Base-by-base conservation (phyloP, 495 filamentous ascomycete species). In the Beverwykella pulmonaria region DNA sequence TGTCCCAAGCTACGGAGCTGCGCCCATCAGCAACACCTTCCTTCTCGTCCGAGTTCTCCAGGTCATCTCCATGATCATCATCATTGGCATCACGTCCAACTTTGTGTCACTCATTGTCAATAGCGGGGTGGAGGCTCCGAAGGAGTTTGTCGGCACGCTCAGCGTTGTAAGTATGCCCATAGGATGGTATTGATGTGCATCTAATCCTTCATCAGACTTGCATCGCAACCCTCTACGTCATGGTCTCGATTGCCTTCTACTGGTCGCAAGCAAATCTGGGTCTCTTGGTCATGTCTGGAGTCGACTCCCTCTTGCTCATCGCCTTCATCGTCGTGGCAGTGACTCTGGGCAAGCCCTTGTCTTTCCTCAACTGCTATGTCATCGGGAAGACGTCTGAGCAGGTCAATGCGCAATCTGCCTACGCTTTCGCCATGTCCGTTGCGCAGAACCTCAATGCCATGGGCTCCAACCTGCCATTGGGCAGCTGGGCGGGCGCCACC, bases 61-160 rank as follows among this genome's bases (percentile, higher is more conserved):
- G 75, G 80, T 83, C 52, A 79, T 87, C 53, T 87, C 83, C 22
- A 86, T 98, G 65, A 85, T 96, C 68, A 81, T 86, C 50, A 86
- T 92, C 67, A 89, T 97, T 71, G 92, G 92, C 55, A 85, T 96
- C 66, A 86, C 85, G 0, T 84, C 91, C 59, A 91, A 91, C 74
- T 93, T 96, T 79, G 87, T 96, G 73, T 84, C 86, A n/a, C 78
- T 87, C 29, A 91, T 96, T 62, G 83, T 92, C n/a, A 69, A 79
- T 14, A 81, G 76, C 29, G 82, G 87, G 50, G 81, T 84, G 39
- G 81, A 82, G 7, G 85, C 90, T 0, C 90, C 91, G 0, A 77
- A 84, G 5, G 84, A 92, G 55, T 79, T 98, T 8, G 84, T 96
- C 17, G 92, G 88, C 22, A 88, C 90, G 8, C 81, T 96, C 66